Evolutionary conservation across 2,329 filamentous ascomycete species (phyloP).

Genomic region (Microsporum audouinii): DNA sequence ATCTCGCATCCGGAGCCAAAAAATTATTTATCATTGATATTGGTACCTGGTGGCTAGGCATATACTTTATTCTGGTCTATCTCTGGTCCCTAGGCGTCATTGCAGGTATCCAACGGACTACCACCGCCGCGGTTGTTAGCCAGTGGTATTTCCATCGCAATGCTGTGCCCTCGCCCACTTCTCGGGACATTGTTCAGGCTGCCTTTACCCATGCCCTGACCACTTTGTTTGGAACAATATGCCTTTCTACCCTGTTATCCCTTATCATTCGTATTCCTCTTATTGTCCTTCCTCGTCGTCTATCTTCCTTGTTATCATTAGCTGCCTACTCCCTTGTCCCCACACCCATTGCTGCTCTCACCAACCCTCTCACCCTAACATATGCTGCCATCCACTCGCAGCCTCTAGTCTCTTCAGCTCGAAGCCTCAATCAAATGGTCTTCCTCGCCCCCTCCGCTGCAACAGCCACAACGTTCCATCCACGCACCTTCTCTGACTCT

Average conservation of each 20-base stretch:
- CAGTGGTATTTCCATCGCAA: conserved; percentile 99
- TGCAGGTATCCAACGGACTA: conserved; percentile 77
- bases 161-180: conserved; percentile 62
- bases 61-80: conserved; percentile 85
- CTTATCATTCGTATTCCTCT: conserved; percentile 75
- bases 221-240: conserved; percentile 85
- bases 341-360: conserved; percentile 71
- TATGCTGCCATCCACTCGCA: conserved; percentile 91
- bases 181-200: conserved; percentile 68
- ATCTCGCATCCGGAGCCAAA: conserved; percentile 48
- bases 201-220: conserved; percentile 71
- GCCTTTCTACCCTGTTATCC: conserved; percentile 70
- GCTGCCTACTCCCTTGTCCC: conserved; percentile 72
- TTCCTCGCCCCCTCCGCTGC: conserved; percentile 64
- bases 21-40: conserved; percentile 68
- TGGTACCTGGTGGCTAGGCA: conserved; percentile 90
- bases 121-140: conserved; percentile 86
- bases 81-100: conserved; percentile 87
- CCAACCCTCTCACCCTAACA: conserved; percentile 82
- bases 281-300: conserved; percentile 65
- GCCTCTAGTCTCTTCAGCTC: conserved; percentile 62
- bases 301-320: conserved; percentile 58
- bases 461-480: conserved; percentile 51
- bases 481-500: conserved; percentile 34
- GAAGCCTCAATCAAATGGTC: conserved; percentile 68